phyloP scores from a whole-genome alignment of 1,284 basidiomycete species.

The Fomitopsis pinicola region DNA sequence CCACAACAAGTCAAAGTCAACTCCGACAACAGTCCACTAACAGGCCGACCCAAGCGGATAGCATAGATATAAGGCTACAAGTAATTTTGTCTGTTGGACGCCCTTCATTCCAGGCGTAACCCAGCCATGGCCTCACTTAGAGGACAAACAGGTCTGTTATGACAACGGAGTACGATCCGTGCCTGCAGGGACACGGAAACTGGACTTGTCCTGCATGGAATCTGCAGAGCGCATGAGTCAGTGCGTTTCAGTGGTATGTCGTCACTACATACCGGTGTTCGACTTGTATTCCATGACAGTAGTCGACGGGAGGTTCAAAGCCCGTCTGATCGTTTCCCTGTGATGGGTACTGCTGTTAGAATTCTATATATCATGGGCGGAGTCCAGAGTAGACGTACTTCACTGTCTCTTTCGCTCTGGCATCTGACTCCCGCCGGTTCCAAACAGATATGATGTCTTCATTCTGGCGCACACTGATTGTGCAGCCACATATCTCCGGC shows the following conservation, averaged over 20 bases:
- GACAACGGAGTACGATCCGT: constrained; percentile 44
- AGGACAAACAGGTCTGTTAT: constrained; percentile 17
- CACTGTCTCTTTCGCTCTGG: constrained; percentile 66
- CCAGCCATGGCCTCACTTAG: neutral
- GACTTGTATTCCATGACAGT: constrained; percentile 85
- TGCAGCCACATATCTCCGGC: constrained; percentile 82
- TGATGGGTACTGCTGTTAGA: neutral
- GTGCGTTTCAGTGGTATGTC: neutral
- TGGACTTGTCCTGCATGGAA: constrained; percentile 81
- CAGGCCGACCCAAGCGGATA: neutral
- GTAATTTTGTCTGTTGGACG: neutral
- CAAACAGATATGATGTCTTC: constrained; percentile 82
- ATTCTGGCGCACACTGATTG: constrained; percentile 77
- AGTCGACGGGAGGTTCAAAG: constrained; percentile 61
- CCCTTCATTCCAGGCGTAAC: neutral
- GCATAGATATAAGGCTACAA: constrained; percentile 3
- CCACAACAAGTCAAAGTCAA: neutral
- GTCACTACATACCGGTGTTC: constrained; percentile 60
- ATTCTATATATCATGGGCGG: neutral
- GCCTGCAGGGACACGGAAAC: constrained; percentile 54
- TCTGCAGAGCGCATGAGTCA: constrained; percentile 36
- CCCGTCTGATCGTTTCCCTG: constrained; percentile 67
- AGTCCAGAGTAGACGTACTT: constrained; percentile 41
- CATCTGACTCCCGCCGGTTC: constrained; percentile 69
- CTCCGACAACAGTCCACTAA: neutral